Base-by-base conservation (phyloP, 345 rosid genomes). In the Eucalyptus pauciflora region DNA sequence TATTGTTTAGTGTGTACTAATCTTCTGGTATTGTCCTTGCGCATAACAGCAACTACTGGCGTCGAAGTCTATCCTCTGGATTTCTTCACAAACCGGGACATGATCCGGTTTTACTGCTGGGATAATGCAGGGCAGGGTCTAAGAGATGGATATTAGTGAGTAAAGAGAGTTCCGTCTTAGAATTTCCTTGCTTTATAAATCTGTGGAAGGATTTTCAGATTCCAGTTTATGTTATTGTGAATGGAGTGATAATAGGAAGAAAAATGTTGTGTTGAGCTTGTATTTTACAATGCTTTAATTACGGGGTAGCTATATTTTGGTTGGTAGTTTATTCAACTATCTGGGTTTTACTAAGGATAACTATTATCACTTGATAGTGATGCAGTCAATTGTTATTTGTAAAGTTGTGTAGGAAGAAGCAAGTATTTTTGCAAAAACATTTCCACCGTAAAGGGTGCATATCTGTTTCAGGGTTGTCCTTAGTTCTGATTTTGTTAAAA, bases 11-110 rank as follows among this genome's bases (percentile, higher is more conserved):
- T 46, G 18, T 45, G 85, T 71, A 76, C 85, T 31, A 58, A 46
- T 10, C n/a, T 29, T 86, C 58, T 9, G 50, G 76, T 43, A 22
- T 33, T 86, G 7, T 85, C 6, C 67, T 31, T 3, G 71, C 80
- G 56, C 58, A 17, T 16, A 12, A 50, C 94, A 97, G 97, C 99
- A 88, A 97, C 98, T 10, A 96, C 94, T 64, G 99, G 98, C 88
- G 99, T 97, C 86, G 96, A 96, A 92, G 99, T 97, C 91, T 96
- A 95, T 89, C 98, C 99, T 2, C 85, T 97, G 91, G 98, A 96
- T 87, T 97, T 97, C 96, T 93, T 93, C 89, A 97, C 99, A 0
- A 97, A 96, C 92, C 93, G 96, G 48, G 98, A 99, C 22, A 93
- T 92, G 91, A 92, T 97, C 88, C 93, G 99, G 7, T 97, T 97